Base-by-base conservation (phyloP, 2,329 filamentous ascomycete species). In the Fusarium bulbicola region DNA sequence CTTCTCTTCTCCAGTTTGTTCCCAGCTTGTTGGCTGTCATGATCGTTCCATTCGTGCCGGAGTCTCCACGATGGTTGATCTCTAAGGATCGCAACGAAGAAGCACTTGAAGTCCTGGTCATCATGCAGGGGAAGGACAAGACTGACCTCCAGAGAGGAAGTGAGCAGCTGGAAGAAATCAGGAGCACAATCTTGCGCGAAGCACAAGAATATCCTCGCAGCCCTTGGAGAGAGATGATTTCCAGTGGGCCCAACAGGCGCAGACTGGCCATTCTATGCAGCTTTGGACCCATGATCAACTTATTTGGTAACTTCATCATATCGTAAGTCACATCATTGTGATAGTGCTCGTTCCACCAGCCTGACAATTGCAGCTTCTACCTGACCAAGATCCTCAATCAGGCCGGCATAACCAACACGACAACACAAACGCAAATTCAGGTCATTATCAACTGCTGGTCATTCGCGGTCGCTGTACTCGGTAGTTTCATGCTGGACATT, bases 281-380 rank as follows among this genome's bases (percentile, higher is more conserved):
- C 5, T 59, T 59, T 24, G 57, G 57, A 5, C 57, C 57, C 7
- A 59, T 59, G 57, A 59, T 54, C 18, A 54, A 59, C 36, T n/a
- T 59, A 7, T 59, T 59, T 40, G 57, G 46, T 6, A 59, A 59
- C 36, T 54, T 59, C 13, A 54, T 59, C 7, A 59, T 59, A 20
- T 59, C 57, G 57, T 54, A 10, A 34, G 57, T 26, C 7, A 28
- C 13, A 13, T 2, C 6, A 3, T 16, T 21, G 9, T 2, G 3
- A 5, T 1, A 8, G 2, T 2, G 7, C 2, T 30, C 11, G 30
- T 1, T n/a, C 3, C 0, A n/a, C 3, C 1, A 4, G 10, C 8
- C 45, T 59, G 5, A 59, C 18, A 7, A 7, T 18, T 16, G 3
- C 21, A 59, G 57, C 10, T 59, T 28, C 21, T 59, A 54, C 26